phyloP scores from a whole-genome alignment of 176 grass and related monocot genomes.

The Coix lacrymajobi region DNA sequence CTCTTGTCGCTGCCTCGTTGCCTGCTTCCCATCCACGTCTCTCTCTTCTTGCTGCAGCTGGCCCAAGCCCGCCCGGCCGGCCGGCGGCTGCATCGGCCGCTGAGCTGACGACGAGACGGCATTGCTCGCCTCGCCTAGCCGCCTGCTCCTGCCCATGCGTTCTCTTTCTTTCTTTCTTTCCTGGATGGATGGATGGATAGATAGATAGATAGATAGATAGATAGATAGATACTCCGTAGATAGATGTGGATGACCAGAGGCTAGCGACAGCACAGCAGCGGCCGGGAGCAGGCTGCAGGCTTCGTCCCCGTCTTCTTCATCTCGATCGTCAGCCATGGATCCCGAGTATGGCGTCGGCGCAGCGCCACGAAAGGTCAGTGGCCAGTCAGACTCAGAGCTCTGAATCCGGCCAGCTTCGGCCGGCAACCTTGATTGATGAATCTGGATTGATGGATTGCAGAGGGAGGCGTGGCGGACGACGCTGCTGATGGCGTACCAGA shows the following conservation, averaged over 20 bases:
- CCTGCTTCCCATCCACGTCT: too few species aligned
- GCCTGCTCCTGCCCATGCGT: too few species aligned
- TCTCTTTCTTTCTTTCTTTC: too few species aligned
- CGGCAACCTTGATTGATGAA: too few species aligned
- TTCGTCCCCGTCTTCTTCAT: background rate
- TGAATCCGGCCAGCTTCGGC: background rate
- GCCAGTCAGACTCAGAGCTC: background rate
- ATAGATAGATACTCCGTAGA: too few species aligned
- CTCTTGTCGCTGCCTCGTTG: background rate
- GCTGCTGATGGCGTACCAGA: constrained; percentile 91
- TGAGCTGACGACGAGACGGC: too few species aligned
- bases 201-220: too few species aligned
- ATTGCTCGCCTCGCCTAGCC: background rate
- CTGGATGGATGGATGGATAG: too few species aligned
- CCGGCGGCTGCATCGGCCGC: background rate
- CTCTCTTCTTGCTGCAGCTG: background rate
- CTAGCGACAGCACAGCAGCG: background rate
- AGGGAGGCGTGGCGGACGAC: constrained; percentile 71
- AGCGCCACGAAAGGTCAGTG: constrained; percentile 19
- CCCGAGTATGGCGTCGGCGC: constrained; percentile 21
- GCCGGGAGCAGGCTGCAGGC: background rate
- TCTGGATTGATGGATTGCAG: too few species aligned
- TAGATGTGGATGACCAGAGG: background rate
- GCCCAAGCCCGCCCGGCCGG: too few species aligned
- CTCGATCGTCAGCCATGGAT: constrained; percentile 3